Base-by-base conservation (phyloP, 2,329 filamentous ascomycete species). In the Exophiala sp. region DNA sequence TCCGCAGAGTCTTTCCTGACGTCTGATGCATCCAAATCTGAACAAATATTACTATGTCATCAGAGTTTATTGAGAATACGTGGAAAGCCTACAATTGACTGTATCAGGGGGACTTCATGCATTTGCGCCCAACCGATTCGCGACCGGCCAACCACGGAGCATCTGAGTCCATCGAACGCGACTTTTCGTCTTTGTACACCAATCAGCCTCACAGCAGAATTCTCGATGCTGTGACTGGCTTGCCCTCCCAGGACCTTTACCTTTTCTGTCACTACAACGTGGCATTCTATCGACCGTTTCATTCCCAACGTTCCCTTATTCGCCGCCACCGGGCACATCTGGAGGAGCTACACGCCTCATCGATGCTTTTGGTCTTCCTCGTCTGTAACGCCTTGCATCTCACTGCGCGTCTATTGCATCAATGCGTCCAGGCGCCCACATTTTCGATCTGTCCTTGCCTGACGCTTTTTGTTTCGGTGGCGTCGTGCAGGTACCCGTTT, bases 291-390 rank as follows among this genome's bases (percentile, higher is more conserved):
- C 24, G 42, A 16, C 38, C 43, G 41, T n/a, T 50, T 29, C 24
- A 20, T 50, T 40, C 35, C 32, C 32, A 34, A 10, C n/a, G 7
- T 11, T 20, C 39, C 36, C 44, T 46, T 48, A 54, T 51, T 54
- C 44, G 50, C 36, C 35, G 54, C 57, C 53, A 56, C 53, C 57
- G 46, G 21, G 43, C 20, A 56, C 34, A 55, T 46, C 42, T 56
- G 57, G 50, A 45, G 46, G 45, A 50, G 52, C 53, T 45, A 43
- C 57, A 44, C 53, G 57, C 57, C 57, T 59, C 52, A 55, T 44
- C 45, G 12, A 55, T 36, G 38, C 45, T 40, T 46, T n/a, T 32
- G 18, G 32, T 47, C 16, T 34, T 38, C 47, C 43, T 33, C 43
- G 40, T 50, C 43, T 29, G 24, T 29, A 5, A 29, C 35, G 47